phyloP scores from a whole-genome alignment of 1,284 basidiomycete species.

The Microbotryum lychnidis-dioicae region DNA sequence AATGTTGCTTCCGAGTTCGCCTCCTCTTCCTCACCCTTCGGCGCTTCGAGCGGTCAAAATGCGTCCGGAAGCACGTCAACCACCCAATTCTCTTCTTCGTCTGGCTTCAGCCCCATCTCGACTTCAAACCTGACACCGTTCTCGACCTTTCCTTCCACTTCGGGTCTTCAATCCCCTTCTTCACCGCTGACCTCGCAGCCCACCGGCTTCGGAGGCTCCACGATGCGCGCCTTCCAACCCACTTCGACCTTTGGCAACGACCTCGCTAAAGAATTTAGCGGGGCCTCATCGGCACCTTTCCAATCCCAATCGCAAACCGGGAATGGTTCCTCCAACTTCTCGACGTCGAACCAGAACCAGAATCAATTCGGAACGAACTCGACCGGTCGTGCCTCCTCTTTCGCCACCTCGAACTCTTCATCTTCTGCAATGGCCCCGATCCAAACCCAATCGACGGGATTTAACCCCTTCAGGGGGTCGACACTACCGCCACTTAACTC shows the following conservation, averaged over 20 bases:
- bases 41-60: not conserved
- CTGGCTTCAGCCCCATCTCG: constrained; percentile 43
- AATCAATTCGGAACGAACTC: not conserved
- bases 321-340: not conserved
- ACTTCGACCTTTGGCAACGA: constrained; percentile 77
- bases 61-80: constrained; percentile 44
- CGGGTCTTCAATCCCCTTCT: not conserved
- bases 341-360: not conserved
- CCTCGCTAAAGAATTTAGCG: constrained; percentile 43
- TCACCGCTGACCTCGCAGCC: constrained; percentile 57
- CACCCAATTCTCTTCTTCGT: constrained; percentile 47
- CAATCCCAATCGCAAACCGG: not conserved
- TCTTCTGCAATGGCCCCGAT: constrained; percentile 4
- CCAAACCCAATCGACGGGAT: constrained; percentile 12
- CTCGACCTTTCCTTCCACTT: constrained; percentile 22
- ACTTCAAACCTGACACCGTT: constrained; percentile 34
- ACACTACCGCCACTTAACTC: constrained; percentile 19
- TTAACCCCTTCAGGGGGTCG: constrained; percentile 15
- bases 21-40: constrained; percentile 5
- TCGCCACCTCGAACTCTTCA: not conserved
- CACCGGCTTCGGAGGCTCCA: constrained; percentile 64
- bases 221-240: constrained; percentile 81
- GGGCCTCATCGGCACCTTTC: not conserved
- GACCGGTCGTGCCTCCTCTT: not conserved
- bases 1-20: constrained; percentile 41